A percentile compares a stretch with the other conserved stretches of the same genome.
Evolutionary conservation across 768 basidiomycete genomes (phyloP).

Genomic region (Russula vinacea): DNA sequence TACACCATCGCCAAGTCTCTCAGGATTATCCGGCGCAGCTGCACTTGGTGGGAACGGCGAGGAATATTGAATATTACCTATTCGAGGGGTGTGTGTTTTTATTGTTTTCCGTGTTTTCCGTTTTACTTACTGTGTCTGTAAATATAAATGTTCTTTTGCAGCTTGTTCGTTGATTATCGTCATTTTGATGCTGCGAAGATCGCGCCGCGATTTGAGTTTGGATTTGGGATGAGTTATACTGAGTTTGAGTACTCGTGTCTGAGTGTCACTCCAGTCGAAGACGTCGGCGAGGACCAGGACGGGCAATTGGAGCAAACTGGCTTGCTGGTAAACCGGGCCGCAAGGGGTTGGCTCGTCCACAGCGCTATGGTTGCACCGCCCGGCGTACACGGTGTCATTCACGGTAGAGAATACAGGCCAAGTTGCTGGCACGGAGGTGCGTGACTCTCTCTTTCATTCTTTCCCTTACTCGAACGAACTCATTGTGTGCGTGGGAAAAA

Average conservation of each 20-base stretch:
- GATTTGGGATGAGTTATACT: constrained; percentile 86
- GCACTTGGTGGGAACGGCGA: constrained; percentile 32
- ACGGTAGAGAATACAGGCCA: constrained; percentile 61
- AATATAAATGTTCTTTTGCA: not conserved
- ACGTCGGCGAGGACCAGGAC: constrained; percentile 34
- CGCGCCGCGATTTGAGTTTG: constrained; percentile 82
- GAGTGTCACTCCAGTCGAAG: constrained; percentile 42
- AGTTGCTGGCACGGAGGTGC: constrained; percentile 60
- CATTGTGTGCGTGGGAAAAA: not conserved
- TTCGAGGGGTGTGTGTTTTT: constrained; percentile 45
- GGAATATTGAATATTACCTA: constrained; percentile 55
- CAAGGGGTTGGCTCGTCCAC: constrained; percentile 56
- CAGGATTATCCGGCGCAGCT: constrained; percentile 51
- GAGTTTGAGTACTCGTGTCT: constrained; percentile 69
- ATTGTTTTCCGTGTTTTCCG: not conserved
- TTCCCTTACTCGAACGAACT: not conserved
- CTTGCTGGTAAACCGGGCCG: constrained; percentile 55
- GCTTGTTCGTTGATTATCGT: constrained; percentile 38
- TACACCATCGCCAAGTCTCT: constrained; percentile 66
- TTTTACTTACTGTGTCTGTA: not conserved
- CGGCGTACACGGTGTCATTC: constrained; percentile 62
- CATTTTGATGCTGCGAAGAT: constrained; percentile 57
- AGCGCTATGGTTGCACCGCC: constrained; percentile 68
- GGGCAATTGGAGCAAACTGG: constrained; percentile 51
- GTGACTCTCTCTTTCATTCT: not conserved